Percentiles rank a stretch among this genome's conserved stretches.
phyloP scores from a whole-genome alignment of 306 rosid genomes.

The Rosa chinensis region DNA sequence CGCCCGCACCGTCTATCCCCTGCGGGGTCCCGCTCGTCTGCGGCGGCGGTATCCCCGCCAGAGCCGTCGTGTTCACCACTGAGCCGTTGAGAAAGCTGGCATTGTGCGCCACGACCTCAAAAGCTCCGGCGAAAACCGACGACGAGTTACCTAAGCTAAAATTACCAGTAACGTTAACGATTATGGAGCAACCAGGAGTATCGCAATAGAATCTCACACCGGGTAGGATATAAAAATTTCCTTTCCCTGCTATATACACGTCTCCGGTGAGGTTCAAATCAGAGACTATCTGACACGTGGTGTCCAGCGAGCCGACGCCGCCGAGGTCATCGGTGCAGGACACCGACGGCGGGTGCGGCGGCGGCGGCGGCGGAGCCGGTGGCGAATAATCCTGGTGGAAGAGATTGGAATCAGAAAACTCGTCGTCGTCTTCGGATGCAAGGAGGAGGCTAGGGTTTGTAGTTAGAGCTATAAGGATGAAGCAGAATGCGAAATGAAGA shows the following conservation, averaged over 20 bases:
- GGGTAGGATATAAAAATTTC: slow-evolving; percentile 88
- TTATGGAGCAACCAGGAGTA: slow-evolving; percentile 68
- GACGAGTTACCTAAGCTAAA: slow-evolving; percentile 78
- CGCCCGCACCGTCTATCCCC: slow-evolving; percentile 80
- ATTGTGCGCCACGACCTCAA: slow-evolving; percentile 65
- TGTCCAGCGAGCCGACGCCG: slow-evolving; percentile 83
- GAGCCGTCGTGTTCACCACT: slow-evolving; percentile 67
- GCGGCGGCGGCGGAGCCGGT: slow-evolving; percentile 98
- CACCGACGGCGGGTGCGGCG: slow-evolving; percentile 92
- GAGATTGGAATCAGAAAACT: slow-evolving; percentile 54
- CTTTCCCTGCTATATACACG: slow-evolving; percentile 96
- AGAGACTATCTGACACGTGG: slow-evolving; percentile 75
- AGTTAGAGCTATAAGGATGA: slow-evolving; percentile 26
- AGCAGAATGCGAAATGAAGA: slow-evolving; percentile 35
- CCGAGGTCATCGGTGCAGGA: slow-evolving; percentile 87
- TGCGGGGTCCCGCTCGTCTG: slow-evolving; percentile 99
- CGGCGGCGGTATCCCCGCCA: slow-evolving; percentile 88
- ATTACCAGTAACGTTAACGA: slow-evolving; percentile 82
- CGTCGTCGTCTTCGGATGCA: slow-evolving; percentile 44
- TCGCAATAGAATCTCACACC: slow-evolving; percentile 80
- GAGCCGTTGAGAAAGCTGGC: slow-evolving; percentile 73
- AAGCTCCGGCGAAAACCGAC: slow-evolving; percentile 74
- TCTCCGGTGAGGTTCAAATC: slow-evolving; percentile 85
- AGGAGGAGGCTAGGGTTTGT: slow-evolving; percentile 22
- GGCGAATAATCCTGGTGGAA: slow-evolving; percentile 96